Base-by-base conservation (phyloP, 768 basidiomycete genomes). In the Tricholoma furcatifolium region DNA sequence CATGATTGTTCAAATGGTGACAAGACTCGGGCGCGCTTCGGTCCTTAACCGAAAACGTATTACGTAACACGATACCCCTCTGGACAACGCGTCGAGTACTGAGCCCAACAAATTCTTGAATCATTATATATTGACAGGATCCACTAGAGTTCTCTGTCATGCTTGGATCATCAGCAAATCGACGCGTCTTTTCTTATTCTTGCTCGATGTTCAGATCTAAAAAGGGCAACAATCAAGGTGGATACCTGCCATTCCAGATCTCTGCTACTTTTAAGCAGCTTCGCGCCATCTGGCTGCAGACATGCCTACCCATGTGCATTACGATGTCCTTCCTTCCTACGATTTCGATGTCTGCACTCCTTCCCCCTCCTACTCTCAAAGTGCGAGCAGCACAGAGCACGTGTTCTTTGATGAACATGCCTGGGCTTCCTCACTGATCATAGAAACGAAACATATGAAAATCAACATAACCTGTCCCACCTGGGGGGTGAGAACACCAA, bases 401-500 rank as follows among this genome's bases (percentile, higher is more conserved):
- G 63, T 75, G 14, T 60, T 75, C 4, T 68, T 71, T 58, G 58
- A 64, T 18, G 68, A 66, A 18, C 62, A 59, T 35, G 50, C 58
- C 18, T 53, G 54, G 60, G 60, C 11, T 68, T 62, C 43, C 67
- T 62, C 12, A 59, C 53, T 17, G 65, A 62, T 71, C 14, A 74
- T 71, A 58, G 64, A 67, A 48, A 73, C 71, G 10, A 69, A 76
- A 42, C 65, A 70, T 53, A 66, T 78, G 55, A 65, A 64, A 24
- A 60, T 78, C 24, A 73, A 73, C 58, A 62, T 79, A 21, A 74
- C 76, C 11, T 65, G 65, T 24, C 70, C 71, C 39, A 63, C 67
- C 15, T 75, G 71, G 70, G 69, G 68, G 14, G 61, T 73, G 3
- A 57, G 61, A 41, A 60, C 67, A 20, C 76, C 78, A 9, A 67